Evolutionary conservation across 108 stramenopile genomes (phyloP).

Genomic region (Pseudonitzschia delicatissima): DNA sequence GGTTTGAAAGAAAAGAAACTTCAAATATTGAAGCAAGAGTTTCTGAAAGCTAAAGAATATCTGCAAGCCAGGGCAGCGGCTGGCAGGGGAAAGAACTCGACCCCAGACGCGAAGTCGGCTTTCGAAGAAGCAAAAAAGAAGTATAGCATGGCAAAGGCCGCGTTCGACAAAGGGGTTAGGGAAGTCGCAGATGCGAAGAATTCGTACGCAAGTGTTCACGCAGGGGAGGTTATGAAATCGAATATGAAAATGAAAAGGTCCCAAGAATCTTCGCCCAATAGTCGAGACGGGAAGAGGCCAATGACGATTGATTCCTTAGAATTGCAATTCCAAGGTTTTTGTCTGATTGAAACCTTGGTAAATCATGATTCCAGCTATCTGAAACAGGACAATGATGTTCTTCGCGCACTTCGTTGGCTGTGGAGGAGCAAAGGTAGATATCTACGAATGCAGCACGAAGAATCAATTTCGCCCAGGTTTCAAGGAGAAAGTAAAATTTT

Average conservation of each 20-base stretch:
- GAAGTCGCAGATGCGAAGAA: slow-evolving; percentile 48
- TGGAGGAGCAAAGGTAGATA: slow-evolving; percentile 86
- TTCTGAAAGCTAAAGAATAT: slow-evolving; percentile 32
- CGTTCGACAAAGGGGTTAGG: slow-evolving; percentile 38
- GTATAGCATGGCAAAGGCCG: slow-evolving; percentile 36
- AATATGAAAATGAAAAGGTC: slow-evolving; percentile 5
- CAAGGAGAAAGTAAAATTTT: slow-evolving; percentile 67
- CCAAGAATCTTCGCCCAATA: slow-evolving; percentile 1
- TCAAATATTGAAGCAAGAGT: slow-evolving; percentile 43
- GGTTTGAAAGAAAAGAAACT: slow-evolving; percentile 58
- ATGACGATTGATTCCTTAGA: slow-evolving; percentile 76
- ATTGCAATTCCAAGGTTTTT: slow-evolving; percentile 73
- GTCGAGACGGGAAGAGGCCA: slow-evolving; percentile 17
- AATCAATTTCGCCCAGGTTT: slow-evolving; percentile 68
- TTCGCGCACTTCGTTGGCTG: slow-evolving; percentile 78
- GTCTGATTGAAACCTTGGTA: slow-evolving; percentile 56
- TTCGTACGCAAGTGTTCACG: slow-evolving; percentile 35
- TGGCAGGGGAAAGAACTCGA: slow-evolving; percentile 15
- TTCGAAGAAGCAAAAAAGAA: slow-evolving; percentile 39
- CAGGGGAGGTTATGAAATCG: slow-evolving; percentile 39
- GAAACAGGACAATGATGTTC: slow-evolving; percentile 66
- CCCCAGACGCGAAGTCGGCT: slow-evolving; percentile 24
- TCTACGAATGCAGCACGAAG: slow-evolving; percentile 77
- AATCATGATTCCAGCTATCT: slow-evolving; percentile 52
- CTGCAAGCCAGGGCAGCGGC: slow-evolving; percentile 26